phyloP scores from a whole-genome alignment of 352 stramenopile species.

The Globisporangium nodosum region DNA sequence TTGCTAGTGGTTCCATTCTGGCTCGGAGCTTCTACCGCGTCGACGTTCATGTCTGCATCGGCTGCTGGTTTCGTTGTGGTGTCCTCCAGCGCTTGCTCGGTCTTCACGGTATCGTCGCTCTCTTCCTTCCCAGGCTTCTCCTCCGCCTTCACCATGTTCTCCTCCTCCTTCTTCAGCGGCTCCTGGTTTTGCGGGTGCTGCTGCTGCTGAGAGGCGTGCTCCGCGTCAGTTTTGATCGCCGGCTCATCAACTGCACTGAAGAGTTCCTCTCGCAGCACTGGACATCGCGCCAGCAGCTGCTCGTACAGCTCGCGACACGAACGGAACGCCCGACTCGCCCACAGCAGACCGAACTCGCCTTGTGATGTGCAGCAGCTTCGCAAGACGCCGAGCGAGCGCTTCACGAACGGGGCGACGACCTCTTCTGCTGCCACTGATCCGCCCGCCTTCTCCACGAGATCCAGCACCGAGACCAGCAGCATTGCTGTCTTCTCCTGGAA shows the following conservation, averaged over 20 bases:
- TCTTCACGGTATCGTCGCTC: neutral
- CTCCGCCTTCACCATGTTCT: neutral
- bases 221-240: neutral
- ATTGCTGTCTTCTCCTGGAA: conserved; percentile 65
- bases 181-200: too few species aligned
- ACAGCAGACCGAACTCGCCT: conserved; percentile 60
- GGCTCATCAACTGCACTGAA: conserved; percentile 12
- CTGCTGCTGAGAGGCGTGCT: neutral
- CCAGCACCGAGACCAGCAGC: conserved; percentile 39
- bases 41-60: neutral
- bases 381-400: conserved; percentile 38
- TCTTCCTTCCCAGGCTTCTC: neutral
- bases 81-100: neutral
- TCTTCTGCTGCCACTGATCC: conserved; percentile 10
- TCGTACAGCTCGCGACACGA: conserved; percentile 56
- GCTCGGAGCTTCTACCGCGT: neutral
- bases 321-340: conserved; percentile 46
- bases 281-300: conserved; percentile 43
- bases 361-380: conserved; percentile 38
- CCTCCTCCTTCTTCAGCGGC: too few species aligned
- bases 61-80: neutral
- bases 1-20: neutral
- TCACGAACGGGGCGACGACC: conserved; percentile 32
- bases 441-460: conserved; percentile 40
- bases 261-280: conserved; percentile 13